A percentile compares a stretch with the other conserved stretches of the same genome.
Conservation (phyloP, 441 rosid species). For the Syzygium syzygioides region DNA sequence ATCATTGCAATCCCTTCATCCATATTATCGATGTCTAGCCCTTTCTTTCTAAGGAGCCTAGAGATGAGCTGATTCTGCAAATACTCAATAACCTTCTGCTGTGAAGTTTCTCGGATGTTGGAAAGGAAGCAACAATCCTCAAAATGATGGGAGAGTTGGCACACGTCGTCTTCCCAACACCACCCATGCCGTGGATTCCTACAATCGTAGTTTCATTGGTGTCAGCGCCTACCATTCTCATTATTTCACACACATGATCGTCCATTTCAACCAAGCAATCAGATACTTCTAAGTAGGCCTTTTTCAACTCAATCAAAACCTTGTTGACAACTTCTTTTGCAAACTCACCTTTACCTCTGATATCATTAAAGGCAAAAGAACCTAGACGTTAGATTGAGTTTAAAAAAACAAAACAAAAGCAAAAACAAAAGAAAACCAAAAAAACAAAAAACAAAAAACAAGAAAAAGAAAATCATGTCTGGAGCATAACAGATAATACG, state of each 20-base stretch:
- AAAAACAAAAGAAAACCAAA: too few relatives aligned
- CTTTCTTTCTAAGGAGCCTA: not conserved
- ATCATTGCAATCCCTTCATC: not conserved
- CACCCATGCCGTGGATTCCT: not conserved
- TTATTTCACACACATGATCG: not conserved
- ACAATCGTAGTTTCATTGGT: not conserved
- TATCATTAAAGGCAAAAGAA: not conserved
- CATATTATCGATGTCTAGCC: not conserved
- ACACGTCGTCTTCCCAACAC: not conserved
- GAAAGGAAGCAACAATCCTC: not conserved
- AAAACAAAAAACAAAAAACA: too few relatives aligned
- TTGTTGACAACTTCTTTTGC: not conserved
- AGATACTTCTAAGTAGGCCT: not conserved
- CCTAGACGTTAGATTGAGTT: not conserved
- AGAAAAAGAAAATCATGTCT: not conserved
- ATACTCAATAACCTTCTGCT: not conserved
- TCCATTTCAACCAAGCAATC: not conserved
- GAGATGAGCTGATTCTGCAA: not conserved
- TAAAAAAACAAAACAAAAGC: too few relatives aligned
- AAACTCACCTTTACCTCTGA: not conserved
- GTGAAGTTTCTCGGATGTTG: not conserved
- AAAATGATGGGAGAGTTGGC: not conserved
- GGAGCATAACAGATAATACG: not conserved
- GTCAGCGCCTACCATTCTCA: not conserved
- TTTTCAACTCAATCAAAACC: not conserved